phyloP scores from a whole-genome alignment of 768 basidiomycete species.

The Leucocoprinus birnbaumii region DNA sequence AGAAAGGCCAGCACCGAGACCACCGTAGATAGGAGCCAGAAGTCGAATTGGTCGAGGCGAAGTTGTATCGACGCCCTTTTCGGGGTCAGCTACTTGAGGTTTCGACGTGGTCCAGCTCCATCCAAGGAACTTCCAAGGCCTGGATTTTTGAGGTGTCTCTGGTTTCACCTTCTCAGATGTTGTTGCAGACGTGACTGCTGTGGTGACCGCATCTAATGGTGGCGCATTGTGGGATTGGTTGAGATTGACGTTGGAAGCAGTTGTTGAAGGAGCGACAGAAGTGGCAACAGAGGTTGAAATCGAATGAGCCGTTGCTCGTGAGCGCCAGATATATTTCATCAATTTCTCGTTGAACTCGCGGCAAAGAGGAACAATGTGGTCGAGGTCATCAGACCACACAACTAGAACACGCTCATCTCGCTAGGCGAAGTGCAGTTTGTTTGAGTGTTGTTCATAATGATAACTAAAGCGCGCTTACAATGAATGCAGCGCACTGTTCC shows the following conservation, averaged over 20 bases:
- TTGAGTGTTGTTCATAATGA: neutral
- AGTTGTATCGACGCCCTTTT: slow-evolving; percentile 40
- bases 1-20: slow-evolving; percentile 63
- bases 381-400: slow-evolving; percentile 83
- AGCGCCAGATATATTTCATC: slow-evolving; percentile 54
- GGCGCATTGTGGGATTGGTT: slow-evolving; percentile 47
- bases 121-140: slow-evolving; percentile 26
- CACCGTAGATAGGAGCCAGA: slow-evolving; percentile 71
- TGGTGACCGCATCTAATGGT: slow-evolving; percentile 22
- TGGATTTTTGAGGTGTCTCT: slow-evolving; percentile 20
- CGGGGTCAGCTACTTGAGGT: slow-evolving; percentile 38
- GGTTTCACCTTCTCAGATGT: slow-evolving; percentile 24
- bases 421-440: slow-evolving; percentile 31
- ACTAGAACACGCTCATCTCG: slow-evolving; percentile 82
- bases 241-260: slow-evolving; percentile 53
- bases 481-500: slow-evolving; percentile 88
- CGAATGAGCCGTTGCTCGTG: slow-evolving; percentile 36
- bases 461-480: slow-evolving; percentile 60
- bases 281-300: slow-evolving; percentile 33
- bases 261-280: slow-evolving; percentile 42
- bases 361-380: slow-evolving; percentile 73
- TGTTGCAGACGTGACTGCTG: slow-evolving; percentile 28
- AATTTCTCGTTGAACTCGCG: slow-evolving; percentile 69
- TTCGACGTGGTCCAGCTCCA: slow-evolving; percentile 44
- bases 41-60: slow-evolving; percentile 49